A percentile compares a stretch with the other conserved stretches of the same genome.
phyloP scores from a whole-genome alignment of 2,329 filamentous ascomycete genomes.

The Microascus cirrosus region DNA sequence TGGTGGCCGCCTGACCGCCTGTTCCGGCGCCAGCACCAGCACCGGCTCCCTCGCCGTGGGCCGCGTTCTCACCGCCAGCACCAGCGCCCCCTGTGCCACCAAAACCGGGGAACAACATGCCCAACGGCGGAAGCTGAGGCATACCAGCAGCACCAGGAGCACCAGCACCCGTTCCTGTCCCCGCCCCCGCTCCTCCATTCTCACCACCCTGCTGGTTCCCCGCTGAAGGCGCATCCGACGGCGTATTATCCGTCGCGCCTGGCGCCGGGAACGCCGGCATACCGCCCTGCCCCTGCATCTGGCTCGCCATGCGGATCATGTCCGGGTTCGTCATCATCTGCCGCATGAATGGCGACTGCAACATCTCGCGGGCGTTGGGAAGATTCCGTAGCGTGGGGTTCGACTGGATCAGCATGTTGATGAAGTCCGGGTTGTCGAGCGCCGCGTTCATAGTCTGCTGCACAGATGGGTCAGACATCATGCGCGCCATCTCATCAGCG shows the following conservation, averaged over 20 bases:
- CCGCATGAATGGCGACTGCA: conserved; percentile 80
- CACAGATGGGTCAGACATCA: conserved; percentile 83
- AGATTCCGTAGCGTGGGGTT: conserved; percentile 73
- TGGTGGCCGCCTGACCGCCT: not conserved
- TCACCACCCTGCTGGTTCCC: conserved; percentile 5
- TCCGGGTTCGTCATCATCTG: conserved; percentile 89
- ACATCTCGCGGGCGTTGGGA: conserved; percentile 69
- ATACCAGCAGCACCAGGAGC: not conserved
- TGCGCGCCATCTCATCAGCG: conserved; percentile 68
- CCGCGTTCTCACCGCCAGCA: conserved; percentile 7
- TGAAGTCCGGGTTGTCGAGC: conserved; percentile 85
- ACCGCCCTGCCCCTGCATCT: conserved; percentile 50
- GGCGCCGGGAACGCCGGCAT: conserved; percentile 71
- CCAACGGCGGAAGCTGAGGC: not conserved
- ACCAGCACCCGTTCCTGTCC: not conserved
- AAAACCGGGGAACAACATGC: conserved; percentile 3
- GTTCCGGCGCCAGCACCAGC: not conserved
- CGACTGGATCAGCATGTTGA: conserved; percentile 88
- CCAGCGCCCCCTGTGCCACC: conserved; percentile 9
- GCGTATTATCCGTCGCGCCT: conserved; percentile 80
- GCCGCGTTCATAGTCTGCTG: conserved; percentile 86
- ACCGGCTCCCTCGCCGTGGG: not conserved
- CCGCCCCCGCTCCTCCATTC: conserved; percentile 9
- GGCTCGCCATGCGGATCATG: conserved; percentile 68
- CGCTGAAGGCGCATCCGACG: conserved; percentile 29